phyloP scores from a whole-genome alignment of 805 yeast genomes.

The Lipomyces lipofer region DNA sequence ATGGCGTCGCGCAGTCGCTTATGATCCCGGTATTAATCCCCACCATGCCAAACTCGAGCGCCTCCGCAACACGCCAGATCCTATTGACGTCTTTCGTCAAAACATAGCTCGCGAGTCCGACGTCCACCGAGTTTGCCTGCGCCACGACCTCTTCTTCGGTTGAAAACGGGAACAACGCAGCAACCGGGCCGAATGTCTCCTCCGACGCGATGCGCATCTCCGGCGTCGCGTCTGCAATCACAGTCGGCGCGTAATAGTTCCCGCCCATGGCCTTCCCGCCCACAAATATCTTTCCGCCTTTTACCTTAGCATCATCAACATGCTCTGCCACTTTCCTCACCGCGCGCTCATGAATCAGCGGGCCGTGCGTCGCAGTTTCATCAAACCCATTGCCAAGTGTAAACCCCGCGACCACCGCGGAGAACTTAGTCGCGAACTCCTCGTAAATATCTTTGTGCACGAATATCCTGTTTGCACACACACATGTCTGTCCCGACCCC shows the following conservation, averaged over 20 bases:
- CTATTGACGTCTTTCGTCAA: slow-evolving; percentile 57
- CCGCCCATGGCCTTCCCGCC: slow-evolving; percentile 70
- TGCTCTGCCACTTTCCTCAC: slow-evolving; percentile 61
- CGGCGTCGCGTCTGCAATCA: slow-evolving; percentile 58
- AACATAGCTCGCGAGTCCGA: slow-evolving; percentile 78
- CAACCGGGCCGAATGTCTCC: slow-evolving; percentile 82
- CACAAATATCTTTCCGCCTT: slow-evolving; percentile 62
- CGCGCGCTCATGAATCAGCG: slow-evolving; percentile 65
- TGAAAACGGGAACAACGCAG: slow-evolving; percentile 64
- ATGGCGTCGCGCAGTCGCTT: slow-evolving; percentile 53
- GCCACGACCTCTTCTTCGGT: slow-evolving; percentile 64
- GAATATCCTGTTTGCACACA: slow-evolving; percentile 37
- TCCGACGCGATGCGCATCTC: slow-evolving; percentile 61
- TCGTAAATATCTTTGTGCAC: slow-evolving; percentile 63
- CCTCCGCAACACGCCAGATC: slow-evolving; percentile 63
- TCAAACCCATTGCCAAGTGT: slow-evolving; percentile 65
- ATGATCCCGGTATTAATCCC: slow-evolving; percentile 77
- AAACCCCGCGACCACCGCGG: slow-evolving; percentile 48
- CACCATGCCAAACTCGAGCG: slow-evolving; percentile 74
- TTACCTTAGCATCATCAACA: slow-evolving; percentile 62
- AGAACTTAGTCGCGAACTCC: slow-evolving; percentile 53
- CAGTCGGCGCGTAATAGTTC: slow-evolving; percentile 66
- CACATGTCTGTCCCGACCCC: slow-evolving; percentile 80
- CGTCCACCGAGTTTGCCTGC: slow-evolving; percentile 65
- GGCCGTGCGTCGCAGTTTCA: slow-evolving; percentile 68